Percentiles rank a stretch among this genome's conserved stretches.
Conservation (phyloP, 495 filamentous ascomycete genomes). For the Penicillium cataractarum region DNA sequence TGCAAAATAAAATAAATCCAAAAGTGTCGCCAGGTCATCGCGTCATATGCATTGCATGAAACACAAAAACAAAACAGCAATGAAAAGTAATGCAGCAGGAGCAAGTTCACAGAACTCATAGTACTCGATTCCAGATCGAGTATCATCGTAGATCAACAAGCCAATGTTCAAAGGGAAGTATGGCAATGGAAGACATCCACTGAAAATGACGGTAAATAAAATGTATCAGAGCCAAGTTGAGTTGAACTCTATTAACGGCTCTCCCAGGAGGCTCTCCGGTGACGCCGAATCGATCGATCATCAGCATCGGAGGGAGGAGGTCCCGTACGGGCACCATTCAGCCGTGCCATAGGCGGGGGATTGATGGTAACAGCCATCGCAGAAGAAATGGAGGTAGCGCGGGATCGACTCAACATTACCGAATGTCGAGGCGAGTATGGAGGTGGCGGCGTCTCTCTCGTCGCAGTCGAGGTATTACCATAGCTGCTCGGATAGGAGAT, state of each 20-base stretch:
- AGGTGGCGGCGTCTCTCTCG: constrained; percentile 50
- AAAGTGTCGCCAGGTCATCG: constrained; percentile 19
- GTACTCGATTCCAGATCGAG: constrained; percentile 25
- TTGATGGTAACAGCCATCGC: constrained; percentile 28
- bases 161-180: background rate
- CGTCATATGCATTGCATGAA: constrained; percentile 22
- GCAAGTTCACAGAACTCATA: background rate
- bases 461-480: constrained; percentile 53
- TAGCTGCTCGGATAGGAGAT: constrained; percentile 53
- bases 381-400: constrained; percentile 43
- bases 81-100: background rate
- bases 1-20: constrained; percentile 11
- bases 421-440: constrained; percentile 45
- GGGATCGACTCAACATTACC: constrained; percentile 33
- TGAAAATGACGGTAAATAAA: background rate
- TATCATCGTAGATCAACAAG: constrained; percentile 7
- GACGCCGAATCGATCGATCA: constrained; percentile 31
- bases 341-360: constrained; percentile 32
- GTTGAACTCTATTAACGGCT: constrained; percentile 24
- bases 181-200: background rate
- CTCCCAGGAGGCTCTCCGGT: constrained; percentile 40
- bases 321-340: constrained; percentile 31
- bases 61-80: constrained; percentile 8
- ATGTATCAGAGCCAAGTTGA: background rate
- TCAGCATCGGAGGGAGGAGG: constrained; percentile 31